Base-by-base conservation (phyloP, 192 early-diverging fungal species). In the Linnemannia elongata region DNA sequence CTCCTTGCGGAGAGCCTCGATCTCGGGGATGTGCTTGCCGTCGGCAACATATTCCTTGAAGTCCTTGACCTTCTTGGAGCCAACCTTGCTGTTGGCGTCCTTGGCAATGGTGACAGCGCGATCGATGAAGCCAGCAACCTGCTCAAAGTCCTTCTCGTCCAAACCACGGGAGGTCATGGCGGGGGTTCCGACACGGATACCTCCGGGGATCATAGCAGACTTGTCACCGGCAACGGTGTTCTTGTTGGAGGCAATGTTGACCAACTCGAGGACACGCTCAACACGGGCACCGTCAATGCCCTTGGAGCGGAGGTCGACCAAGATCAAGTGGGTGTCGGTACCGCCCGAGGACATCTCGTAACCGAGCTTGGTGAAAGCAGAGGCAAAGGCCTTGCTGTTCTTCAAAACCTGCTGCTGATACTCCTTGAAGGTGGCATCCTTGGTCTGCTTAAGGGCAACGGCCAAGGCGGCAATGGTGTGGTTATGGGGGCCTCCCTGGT, bases 401-500 rank as follows among this genome's bases (percentile, higher is more conserved):
- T 84, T 87, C 81, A 99, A 91, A 12, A 99, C 97, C 89, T 98
- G 96, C 69, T 91, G 82, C 91, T 98, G 97, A 90, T 99, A 99
- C 76, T 91, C 93, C 88, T 95, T 95, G 92, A 96, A 99, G 78
- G 96, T 93, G 47, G 95, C 91, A 18, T 92, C 78, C 92, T 97
- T 94, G 35, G 96, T 94, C 90, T 97, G 96, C 88, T 98, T 98
- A 72, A 99, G 90, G 2, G 98, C 98, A 49, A 99, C 98, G 17
- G 98, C 94, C 74, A 99, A 91, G 17, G 98, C 97, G 22, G 96
- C 94, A 80, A 99, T 99, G 63, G 98, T 98, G 93, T 99, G 97
- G 93, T 99, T 99, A 92, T 99, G 98, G 45, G 98, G 98, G 4
- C 98, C 98, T 83, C 98, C 98, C 91, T 99, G 98, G 90, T 98